These are phyloP conservation scores for Blastobotrys elegans DNA, from an alignment of 1,139 yeast species.

Conservation along the genomic window DNA sequence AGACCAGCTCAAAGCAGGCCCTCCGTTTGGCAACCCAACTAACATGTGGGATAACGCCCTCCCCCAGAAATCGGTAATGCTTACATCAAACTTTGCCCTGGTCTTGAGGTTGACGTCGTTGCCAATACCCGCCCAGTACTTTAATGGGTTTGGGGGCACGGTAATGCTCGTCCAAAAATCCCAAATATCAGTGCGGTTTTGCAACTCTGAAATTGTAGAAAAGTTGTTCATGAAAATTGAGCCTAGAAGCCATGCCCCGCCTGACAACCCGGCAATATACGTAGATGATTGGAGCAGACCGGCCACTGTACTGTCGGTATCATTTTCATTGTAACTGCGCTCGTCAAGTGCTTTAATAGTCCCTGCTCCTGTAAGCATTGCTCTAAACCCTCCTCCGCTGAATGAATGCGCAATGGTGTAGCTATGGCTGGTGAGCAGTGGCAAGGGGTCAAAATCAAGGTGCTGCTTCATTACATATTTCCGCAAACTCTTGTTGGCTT, in stretches of 20 bases:
- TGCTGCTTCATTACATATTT: conserved; percentile 18
- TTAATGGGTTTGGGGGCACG: conserved; percentile 4
- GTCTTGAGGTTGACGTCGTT: conserved; percentile 51
- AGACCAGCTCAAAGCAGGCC: conserved; percentile 63
- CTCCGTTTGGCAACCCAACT: conserved; percentile 48
- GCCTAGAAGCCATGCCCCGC: conserved; percentile 85
- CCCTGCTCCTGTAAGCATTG: conserved; percentile 80
- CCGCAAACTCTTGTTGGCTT: conserved; percentile 14
- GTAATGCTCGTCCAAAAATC: conserved; percentile 44
- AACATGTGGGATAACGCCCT: conserved; percentile 70
- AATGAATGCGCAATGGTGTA: conserved; percentile 58
- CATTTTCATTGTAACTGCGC: conserved; percentile 51
- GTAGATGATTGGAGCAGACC: conserved; percentile 72
- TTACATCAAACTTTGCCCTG: conserved; percentile 63
- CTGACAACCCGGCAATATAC: conserved; percentile 72
- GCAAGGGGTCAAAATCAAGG: conserved; percentile 25
- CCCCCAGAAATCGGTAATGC: conserved; percentile 86
- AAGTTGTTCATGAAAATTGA: conserved; percentile 76
- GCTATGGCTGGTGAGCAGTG: conserved; percentile 6
- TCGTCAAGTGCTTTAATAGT: conserved; percentile 66
- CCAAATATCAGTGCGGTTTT: conserved; percentile 11
- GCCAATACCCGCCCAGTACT: conserved; percentile 16
- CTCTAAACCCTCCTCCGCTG: conserved; percentile 83
- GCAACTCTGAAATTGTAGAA: conserved; percentile 58
- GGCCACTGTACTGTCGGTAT: conserved; percentile 42